A percentile compares a stretch with the other conserved stretches of the same genome.
phyloP scores from a whole-genome alignment of 202 grass and related monocot genomes.

The Elaeis oleifera region DNA sequence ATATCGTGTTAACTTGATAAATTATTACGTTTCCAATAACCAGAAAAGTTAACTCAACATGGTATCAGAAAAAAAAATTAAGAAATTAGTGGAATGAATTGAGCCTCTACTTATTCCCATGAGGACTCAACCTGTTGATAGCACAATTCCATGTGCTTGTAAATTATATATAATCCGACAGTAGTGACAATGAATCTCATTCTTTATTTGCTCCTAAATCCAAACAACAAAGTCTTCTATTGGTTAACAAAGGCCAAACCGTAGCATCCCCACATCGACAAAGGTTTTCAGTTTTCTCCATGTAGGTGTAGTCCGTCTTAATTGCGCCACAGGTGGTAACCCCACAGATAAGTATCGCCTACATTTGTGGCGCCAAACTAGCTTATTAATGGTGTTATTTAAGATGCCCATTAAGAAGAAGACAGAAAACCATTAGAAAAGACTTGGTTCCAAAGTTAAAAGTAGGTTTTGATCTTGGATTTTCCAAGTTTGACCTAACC shows the following conservation, averaged over 20 bases:
- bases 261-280: neutral
- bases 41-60: no score
- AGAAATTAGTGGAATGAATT: no score
- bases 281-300: neutral
- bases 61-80: no score
- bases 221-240: neutral
- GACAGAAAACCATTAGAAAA: neutral
- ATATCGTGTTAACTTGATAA: no score
- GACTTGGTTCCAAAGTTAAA: neutral
- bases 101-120: no score
- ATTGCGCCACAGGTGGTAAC: neutral
- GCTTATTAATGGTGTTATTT: slow-evolving; percentile 2
- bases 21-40: no score
- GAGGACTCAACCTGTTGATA: no score
- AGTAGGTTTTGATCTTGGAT: neutral
- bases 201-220: no score
- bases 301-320: neutral
- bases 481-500: neutral
- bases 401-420: slow-evolving; percentile 1
- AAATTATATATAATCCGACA: no score
- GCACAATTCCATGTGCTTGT: no score
- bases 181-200: no score
- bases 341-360: neutral
- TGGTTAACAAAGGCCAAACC: neutral
- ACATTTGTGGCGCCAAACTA: neutral